Evolutionary conservation across 805 yeast genomes (phyloP).

Genomic region (Lachancea lanzarotensis): DNA sequence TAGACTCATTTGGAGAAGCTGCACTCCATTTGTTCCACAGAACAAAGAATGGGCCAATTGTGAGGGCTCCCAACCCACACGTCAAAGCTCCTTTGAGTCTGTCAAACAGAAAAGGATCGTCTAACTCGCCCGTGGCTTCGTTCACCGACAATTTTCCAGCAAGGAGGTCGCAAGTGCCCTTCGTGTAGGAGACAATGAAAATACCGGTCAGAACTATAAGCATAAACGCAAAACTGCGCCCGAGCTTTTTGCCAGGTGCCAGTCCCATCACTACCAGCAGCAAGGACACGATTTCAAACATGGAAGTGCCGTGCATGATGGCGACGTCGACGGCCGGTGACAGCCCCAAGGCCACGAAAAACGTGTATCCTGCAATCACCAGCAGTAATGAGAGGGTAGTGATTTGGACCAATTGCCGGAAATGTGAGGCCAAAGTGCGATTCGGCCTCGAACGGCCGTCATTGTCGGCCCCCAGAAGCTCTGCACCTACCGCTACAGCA

Average conservation of each 20-base stretch:
- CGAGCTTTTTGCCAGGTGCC: conserved; percentile 21
- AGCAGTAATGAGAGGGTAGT: conserved; percentile 16
- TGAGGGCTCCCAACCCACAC: conserved; percentile 29
- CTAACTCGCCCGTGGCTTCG: conserved; percentile 30
- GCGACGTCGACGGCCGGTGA: conserved; percentile 31
- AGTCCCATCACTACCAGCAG: conserved; percentile 29
- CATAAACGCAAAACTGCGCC: conserved; percentile 26
- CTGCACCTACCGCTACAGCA: neutral
- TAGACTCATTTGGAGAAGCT: neutral
- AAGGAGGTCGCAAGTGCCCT: conserved; percentile 29
- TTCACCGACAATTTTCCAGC: conserved; percentile 31
- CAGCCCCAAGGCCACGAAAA: conserved; percentile 21
- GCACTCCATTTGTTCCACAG: conserved; percentile 28
- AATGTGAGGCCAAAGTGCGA: neutral
- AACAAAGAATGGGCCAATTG: conserved; percentile 30
- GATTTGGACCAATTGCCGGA: neutral
- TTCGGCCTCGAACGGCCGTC: neutral
- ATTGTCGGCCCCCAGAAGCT: neutral
- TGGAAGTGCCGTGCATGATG: conserved; percentile 27
- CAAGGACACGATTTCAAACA: conserved; percentile 30
- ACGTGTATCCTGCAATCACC: conserved; percentile 18
- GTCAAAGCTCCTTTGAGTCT: conserved; percentile 30
- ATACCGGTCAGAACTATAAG: conserved; percentile 25
- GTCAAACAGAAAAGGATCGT: conserved; percentile 32
- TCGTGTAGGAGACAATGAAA: conserved; percentile 28